These are phyloP conservation scores for Picochlorum sp. DNA, from an alignment of 139 green algal species.

Conservation along the genomic window DNA sequence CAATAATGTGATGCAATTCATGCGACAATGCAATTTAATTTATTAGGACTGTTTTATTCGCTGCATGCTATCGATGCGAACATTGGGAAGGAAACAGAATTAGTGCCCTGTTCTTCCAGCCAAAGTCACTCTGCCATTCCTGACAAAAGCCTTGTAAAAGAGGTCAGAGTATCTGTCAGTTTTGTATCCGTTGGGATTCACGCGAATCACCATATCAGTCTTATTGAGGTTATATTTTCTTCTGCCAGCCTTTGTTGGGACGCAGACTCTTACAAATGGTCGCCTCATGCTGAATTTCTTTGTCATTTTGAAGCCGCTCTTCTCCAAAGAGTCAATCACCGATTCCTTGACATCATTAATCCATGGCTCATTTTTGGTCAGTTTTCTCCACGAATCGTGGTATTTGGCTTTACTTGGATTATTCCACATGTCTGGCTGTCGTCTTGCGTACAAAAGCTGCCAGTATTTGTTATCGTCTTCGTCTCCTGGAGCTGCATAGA, in stretches of 20 bases:
- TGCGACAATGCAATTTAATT: too few relatives aligned
- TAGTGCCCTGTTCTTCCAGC: neutral
- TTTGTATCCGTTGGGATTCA: neutral
- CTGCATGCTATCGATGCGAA: too few relatives aligned
- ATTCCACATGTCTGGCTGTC: constrained; percentile 4
- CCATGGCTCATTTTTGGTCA: neutral
- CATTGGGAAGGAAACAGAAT: neutral
- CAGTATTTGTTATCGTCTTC: constrained; percentile 2
- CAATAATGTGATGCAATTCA: too few relatives aligned
- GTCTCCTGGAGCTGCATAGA: neutral
- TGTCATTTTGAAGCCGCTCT: neutral
- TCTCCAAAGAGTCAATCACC: constrained; percentile 1
- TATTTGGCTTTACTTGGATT: constrained; percentile 5
- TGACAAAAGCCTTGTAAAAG: constrained; percentile 4
- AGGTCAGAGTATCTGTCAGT: constrained; percentile 5
- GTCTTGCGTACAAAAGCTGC: neutral
- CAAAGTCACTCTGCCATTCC: neutral
- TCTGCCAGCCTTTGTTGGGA: neutral
- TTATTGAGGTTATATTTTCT: neutral
- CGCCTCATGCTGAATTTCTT: neutral
- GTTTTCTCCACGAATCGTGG: neutral
- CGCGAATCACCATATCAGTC: constrained; percentile 3
- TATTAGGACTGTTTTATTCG: too few relatives aligned
- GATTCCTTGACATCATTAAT: constrained; percentile 4
- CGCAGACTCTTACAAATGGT: constrained; percentile 1